Percentiles rank a stretch among this genome's conserved stretches.
Evolutionary conservation across 345 rosid species (phyloP).

Genomic region (Stellera chamaejasme): DNA sequence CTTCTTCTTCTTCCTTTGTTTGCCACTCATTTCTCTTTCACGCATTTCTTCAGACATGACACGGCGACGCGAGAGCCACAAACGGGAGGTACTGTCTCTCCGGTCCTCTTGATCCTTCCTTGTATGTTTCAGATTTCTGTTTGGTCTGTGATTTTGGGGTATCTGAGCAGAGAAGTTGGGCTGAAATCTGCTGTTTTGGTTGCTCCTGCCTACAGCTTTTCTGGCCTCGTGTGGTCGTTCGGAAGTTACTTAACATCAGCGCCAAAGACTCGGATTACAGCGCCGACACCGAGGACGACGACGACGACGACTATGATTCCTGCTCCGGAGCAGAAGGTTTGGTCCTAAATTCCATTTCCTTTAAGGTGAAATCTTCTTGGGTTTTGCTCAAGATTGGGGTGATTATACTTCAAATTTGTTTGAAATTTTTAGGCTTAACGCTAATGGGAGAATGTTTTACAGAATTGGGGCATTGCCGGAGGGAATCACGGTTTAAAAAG

Average conservation of each 20-base stretch:
- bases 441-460: slow-evolving; percentile 1
- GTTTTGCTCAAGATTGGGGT: slow-evolving; percentile 4
- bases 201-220: slow-evolving; percentile 74
- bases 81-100: slow-evolving; percentile 29
- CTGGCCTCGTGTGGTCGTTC: slow-evolving; percentile 73
- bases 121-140: not conserved
- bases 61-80: slow-evolving; percentile 23
- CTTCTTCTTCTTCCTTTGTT: not conserved
- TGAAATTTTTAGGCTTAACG: slow-evolving; percentile 2
- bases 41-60: slow-evolving; percentile 22
- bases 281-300: slow-evolving; percentile 62
- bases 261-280: slow-evolving; percentile 63
- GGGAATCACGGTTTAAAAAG: slow-evolving; percentile 22
- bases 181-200: slow-evolving; percentile 76
- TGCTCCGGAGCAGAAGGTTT: slow-evolving; percentile 34
- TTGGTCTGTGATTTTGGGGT: slow-evolving; percentile 9
- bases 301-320: slow-evolving; percentile 29
- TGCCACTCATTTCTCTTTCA: not conserved
- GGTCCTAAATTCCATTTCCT: too few species aligned
- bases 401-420: not conserved
- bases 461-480: slow-evolving; percentile 4
- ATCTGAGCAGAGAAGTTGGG: slow-evolving; percentile 58
- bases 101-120: not conserved
- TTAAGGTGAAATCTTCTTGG: not conserved
- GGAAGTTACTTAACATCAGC: slow-evolving; percentile 75